A percentile compares a stretch with the other conserved stretches of the same genome.
These are phyloP conservation scores for Candida vaughaniae DNA, from an alignment of 805 yeast species.

Conservation along the genomic window DNA sequence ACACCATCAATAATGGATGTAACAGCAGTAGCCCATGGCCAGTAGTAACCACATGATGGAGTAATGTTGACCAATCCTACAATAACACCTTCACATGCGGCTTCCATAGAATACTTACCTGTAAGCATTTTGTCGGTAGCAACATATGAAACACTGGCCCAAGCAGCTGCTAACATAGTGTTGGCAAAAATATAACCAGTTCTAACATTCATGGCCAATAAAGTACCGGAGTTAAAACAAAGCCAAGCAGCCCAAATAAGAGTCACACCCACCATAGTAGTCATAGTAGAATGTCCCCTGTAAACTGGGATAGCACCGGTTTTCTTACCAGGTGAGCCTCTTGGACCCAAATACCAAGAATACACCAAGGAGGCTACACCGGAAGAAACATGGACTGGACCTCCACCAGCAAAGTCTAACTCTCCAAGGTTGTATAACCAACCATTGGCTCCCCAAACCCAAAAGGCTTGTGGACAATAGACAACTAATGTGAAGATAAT, in stretches of 20 bases:
- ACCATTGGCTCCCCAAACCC: conserved; percentile 49
- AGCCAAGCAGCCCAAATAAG: conserved; percentile 51
- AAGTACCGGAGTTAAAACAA: conserved; percentile 48
- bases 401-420: conserved; percentile 51
- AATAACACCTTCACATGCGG: conserved; percentile 48
- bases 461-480: conserved; percentile 45
- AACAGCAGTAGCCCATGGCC: conserved; percentile 48
- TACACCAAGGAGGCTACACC: conserved; percentile 45
- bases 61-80: conserved; percentile 48
- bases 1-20: conserved; percentile 40
- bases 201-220: conserved; percentile 38
- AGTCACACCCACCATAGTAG: conserved; percentile 44
- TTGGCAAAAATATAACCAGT: conserved; percentile 48
- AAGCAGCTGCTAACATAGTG: conserved; percentile 52
- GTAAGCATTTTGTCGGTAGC: conserved; percentile 40
- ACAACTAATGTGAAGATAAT: conserved; percentile 42
- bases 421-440: conserved; percentile 45
- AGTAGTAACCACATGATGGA: conserved; percentile 46
- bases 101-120: conserved; percentile 40
- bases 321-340: conserved; percentile 25
- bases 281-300: conserved; percentile 34
- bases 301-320: conserved; percentile 21
- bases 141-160: conserved; percentile 47
- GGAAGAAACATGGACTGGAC: conserved; percentile 48
- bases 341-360: conserved; percentile 43